Percentiles rank a stretch among this genome's conserved stretches.
phyloP scores from a whole-genome alignment of 306 rosid species.

The Rubus idaeus region DNA sequence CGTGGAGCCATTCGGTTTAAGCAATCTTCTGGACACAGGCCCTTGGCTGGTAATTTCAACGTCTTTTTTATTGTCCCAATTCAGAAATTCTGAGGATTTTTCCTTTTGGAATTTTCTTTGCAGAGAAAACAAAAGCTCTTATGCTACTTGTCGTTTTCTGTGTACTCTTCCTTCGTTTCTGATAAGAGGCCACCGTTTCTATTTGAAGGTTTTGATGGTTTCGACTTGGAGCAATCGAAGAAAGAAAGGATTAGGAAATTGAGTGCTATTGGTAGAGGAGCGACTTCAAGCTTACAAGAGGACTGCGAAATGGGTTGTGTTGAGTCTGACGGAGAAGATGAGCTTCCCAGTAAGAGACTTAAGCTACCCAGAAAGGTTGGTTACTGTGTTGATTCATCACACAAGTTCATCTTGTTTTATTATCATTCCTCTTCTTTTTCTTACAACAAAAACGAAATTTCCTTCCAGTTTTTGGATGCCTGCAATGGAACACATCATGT shows the following conservation, averaged over 20 bases:
- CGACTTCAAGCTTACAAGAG: constrained; percentile 30
- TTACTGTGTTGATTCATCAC: neutral
- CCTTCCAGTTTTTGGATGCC: constrained; percentile 38
- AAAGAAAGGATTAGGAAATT: constrained; percentile 58
- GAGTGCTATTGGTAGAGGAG: constrained; percentile 43
- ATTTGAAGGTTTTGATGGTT: constrained; percentile 27
- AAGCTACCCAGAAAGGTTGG: constrained; percentile 52
- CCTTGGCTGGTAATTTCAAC: constrained; percentile 44
- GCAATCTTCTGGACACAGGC: constrained; percentile 35
- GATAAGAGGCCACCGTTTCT: constrained; percentile 31
- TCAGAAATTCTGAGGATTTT: neutral
- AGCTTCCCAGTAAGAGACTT: constrained; percentile 35
- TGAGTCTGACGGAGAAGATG: constrained; percentile 39
- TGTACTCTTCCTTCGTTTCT: constrained; percentile 29
- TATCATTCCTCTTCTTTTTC: neutral
- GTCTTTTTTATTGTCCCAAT: neutral
- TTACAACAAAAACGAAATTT: neutral
- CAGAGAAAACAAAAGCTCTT: constrained; percentile 38
- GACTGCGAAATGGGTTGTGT: constrained; percentile 48
- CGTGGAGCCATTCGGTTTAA: constrained; percentile 53
- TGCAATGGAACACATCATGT: constrained; percentile 58
- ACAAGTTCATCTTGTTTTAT: neutral
- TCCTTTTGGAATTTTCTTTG: constrained; percentile 22
- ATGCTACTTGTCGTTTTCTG: constrained; percentile 43
- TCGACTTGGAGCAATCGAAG: constrained; percentile 49